phyloP scores from a whole-genome alignment of 1,284 basidiomycete species.

The Chiua sp. region DNA sequence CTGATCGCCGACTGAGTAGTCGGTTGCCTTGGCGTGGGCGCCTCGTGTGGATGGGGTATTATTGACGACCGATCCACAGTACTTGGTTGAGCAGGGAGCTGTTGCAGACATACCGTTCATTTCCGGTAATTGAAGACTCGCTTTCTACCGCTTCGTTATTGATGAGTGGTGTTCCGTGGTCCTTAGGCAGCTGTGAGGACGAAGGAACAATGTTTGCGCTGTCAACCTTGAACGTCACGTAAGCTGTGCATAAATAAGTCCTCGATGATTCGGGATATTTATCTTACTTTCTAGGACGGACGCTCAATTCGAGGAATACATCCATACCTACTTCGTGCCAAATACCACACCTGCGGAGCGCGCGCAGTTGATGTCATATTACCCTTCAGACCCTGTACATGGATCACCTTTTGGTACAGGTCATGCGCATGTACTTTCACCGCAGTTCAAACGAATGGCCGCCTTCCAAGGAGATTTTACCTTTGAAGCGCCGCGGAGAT shows the following conservation, averaged over 20 bases:
- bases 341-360: conserved; percentile 34
- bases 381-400: conserved; percentile 48
- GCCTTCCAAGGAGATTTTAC: conserved; percentile 49
- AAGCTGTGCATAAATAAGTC: background rate
- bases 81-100: conserved; percentile 44
- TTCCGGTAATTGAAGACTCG: conserved; percentile 34
- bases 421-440: conserved; percentile 47
- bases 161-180: conserved; percentile 18
- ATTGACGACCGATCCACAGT: conserved; percentile 48
- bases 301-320: conserved; percentile 41
- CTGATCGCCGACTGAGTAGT: conserved; percentile 26
- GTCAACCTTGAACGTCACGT: conserved; percentile 46
- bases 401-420: conserved; percentile 61
- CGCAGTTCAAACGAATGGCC: conserved; percentile 34
- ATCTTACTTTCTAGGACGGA: conserved; percentile 38
- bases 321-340: conserved; percentile 41
- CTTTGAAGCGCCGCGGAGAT: conserved; percentile 61
- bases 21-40: conserved; percentile 48
- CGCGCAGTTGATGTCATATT: conserved; percentile 40
- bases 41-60: conserved; percentile 59
- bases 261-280: background rate
- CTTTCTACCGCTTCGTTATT: conserved; percentile 26
- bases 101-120: conserved; percentile 53
- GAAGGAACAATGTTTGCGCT: conserved; percentile 60
- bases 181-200: conserved; percentile 53